Conservation (phyloP, 805 yeast genomes). For the Kodamaea nitidulidarum region DNA sequence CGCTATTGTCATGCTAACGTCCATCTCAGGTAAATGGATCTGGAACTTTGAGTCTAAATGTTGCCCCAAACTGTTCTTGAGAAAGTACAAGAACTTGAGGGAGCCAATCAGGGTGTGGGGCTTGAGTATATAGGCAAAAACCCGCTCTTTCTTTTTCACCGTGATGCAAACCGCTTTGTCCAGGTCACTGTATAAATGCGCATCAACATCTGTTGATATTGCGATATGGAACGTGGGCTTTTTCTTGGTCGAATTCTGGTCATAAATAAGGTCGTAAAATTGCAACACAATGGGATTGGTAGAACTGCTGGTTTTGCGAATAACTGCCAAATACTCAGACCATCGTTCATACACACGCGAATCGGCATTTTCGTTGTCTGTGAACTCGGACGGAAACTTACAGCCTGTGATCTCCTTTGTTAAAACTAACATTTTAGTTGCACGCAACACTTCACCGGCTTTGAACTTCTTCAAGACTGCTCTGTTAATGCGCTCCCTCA, state of each 20-base stretch:
- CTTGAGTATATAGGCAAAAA: constrained; percentile 49
- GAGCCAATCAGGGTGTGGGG: constrained; percentile 52
- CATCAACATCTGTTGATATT: constrained; percentile 20
- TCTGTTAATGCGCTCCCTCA: constrained; percentile 18
- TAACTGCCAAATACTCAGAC: constrained; percentile 74
- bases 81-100: constrained; percentile 59
- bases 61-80: constrained; percentile 45
- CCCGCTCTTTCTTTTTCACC: constrained; percentile 21
- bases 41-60: constrained; percentile 23
- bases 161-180: constrained; percentile 68
- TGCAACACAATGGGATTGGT: constrained; percentile 58
- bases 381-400: constrained; percentile 20
- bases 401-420: constrained; percentile 38
- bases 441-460: constrained; percentile 60
- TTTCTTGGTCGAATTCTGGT: constrained; percentile 15
- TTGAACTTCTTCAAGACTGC: constrained; percentile 28
- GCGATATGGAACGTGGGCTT: constrained; percentile 21
- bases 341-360: constrained; percentile 66
- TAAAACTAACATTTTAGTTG: constrained; percentile 67
- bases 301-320: constrained; percentile 53
- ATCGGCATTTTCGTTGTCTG: constrained; percentile 49
- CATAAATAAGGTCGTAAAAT: constrained; percentile 49
- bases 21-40: constrained; percentile 44
- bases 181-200: constrained; percentile 56
- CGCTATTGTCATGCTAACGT: constrained; percentile 40